phyloP scores from a whole-genome alignment of 352 stramenopile species.

The Globisporangium perplexum region DNA sequence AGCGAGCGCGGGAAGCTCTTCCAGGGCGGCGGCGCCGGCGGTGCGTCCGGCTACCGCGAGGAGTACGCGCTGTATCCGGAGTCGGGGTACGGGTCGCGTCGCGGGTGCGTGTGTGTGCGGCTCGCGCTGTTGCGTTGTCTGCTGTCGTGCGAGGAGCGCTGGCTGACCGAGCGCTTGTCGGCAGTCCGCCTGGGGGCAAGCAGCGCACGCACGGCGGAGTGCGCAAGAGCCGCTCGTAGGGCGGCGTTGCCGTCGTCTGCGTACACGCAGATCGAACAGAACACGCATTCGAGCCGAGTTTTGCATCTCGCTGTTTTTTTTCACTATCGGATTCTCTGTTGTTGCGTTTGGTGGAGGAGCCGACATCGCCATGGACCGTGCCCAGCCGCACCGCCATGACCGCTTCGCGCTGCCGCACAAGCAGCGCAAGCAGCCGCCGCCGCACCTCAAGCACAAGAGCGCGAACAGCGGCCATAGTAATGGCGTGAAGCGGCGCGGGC shows the following conservation, averaged over 20 bases:
- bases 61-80: conserved; percentile 43
- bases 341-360: background rate
- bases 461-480: background rate
- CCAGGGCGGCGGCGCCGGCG: conserved; percentile 12
- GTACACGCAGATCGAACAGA: too few relatives aligned
- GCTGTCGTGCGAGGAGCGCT: background rate
- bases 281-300: conserved; percentile 17
- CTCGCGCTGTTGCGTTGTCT: background rate
- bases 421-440: conserved; percentile 4
- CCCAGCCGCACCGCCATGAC: conserved; percentile 1
- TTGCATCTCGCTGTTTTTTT: background rate
- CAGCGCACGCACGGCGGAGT: conserved; percentile 41
- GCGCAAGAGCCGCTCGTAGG: conserved; percentile 47
- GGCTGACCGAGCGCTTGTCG: background rate
- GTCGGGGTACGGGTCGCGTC: conserved; percentile 22
- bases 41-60: conserved; percentile 30
- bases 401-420: background rate
- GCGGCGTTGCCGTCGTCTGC: too few relatives aligned
- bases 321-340: background rate
- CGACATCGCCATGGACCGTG: background rate
- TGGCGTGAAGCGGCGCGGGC: conserved; percentile 6
- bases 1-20: conserved; percentile 42
- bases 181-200: conserved; percentile 18
- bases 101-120: conserved; percentile 56
- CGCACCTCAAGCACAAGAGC: background rate